phyloP scores from a whole-genome alignment of 257 asterid genomes.

The Plectranthus barbatus region DNA sequence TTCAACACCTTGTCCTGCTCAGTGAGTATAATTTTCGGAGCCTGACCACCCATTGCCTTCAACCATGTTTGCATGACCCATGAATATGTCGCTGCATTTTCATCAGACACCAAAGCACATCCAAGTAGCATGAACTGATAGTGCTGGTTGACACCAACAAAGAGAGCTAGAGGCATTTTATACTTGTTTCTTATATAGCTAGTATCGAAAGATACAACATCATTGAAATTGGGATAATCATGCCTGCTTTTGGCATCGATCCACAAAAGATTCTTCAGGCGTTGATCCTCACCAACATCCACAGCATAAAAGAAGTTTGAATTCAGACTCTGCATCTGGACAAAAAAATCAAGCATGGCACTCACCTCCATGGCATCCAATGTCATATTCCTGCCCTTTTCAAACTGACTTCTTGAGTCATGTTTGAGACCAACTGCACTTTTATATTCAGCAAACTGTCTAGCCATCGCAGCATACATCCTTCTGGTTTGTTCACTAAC shows the following conservation, averaged over 20 bases:
- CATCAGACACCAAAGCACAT: slow-evolving; percentile 88
- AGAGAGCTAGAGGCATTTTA: slow-evolving; percentile 75
- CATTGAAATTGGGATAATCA: slow-evolving; percentile 60
- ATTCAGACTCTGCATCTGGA: slow-evolving; percentile 67
- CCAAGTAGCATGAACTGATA: slow-evolving; percentile 90
- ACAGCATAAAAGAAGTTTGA: slow-evolving; percentile 79
- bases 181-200: slow-evolving; percentile 74
- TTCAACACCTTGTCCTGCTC: slow-evolving; percentile 66
- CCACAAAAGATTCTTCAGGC: slow-evolving; percentile 72
- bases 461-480: slow-evolving; percentile 95
- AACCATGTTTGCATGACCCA: slow-evolving; percentile 91
- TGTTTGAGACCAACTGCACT: slow-evolving; percentile 69
- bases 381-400: slow-evolving; percentile 56
- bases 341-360: slow-evolving; percentile 57
- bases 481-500: slow-evolving; percentile 87
- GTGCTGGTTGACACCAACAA: slow-evolving; percentile 92
- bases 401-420: slow-evolving; percentile 61
- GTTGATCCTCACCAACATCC: slow-evolving; percentile 74
- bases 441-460: slow-evolving; percentile 89
- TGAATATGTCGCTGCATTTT: slow-evolving; percentile 52
- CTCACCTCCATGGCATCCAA: slow-evolving; percentile 56
- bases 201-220: slow-evolving; percentile 85
- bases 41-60: slow-evolving; percentile 79
- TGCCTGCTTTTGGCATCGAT: slow-evolving; percentile 90
- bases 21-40: slow-evolving; percentile 72